phyloP scores from a whole-genome alignment of 768 basidiomycete species.

The Exidia glandulosa region DNA sequence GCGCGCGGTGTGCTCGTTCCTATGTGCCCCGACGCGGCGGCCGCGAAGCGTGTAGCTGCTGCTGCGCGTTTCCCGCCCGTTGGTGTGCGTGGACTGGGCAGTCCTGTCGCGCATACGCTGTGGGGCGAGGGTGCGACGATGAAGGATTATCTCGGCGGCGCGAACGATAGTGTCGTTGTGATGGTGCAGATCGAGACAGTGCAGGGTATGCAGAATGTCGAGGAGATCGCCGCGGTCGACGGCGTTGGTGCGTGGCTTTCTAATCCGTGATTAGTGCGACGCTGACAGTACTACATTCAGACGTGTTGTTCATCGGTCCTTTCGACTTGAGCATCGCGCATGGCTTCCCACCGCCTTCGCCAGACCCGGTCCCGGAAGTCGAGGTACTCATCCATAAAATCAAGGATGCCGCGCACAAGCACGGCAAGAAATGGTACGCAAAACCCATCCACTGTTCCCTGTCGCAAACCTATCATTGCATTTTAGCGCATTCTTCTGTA shows the following conservation, averaged over 20 bases:
- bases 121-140: background rate
- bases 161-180: constrained; percentile 44
- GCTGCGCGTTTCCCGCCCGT: constrained; percentile 52
- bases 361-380: constrained; percentile 53
- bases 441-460: background rate
- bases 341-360: constrained; percentile 49
- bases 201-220: constrained; percentile 47
- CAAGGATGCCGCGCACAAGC: constrained; percentile 34
- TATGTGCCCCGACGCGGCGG: constrained; percentile 43
- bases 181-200: constrained; percentile 60
- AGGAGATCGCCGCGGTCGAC: constrained; percentile 48
- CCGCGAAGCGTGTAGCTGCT: constrained; percentile 43
- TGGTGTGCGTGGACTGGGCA: constrained; percentile 1
- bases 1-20: constrained; percentile 56
- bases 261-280: background rate
- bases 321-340: constrained; percentile 56
- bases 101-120: background rate
- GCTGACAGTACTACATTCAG: too few relatives aligned
- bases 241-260: constrained; percentile 36
- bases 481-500: constrained; percentile 38
- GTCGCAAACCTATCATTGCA: too few relatives aligned
- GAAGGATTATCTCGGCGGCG: constrained; percentile 22
- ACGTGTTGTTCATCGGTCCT: constrained; percentile 53
- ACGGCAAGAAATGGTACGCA: constrained; percentile 54
- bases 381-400: constrained; percentile 49